Evolutionary conservation across 805 yeast species (phyloP).

Genomic region (Saturnispora diversa): DNA sequence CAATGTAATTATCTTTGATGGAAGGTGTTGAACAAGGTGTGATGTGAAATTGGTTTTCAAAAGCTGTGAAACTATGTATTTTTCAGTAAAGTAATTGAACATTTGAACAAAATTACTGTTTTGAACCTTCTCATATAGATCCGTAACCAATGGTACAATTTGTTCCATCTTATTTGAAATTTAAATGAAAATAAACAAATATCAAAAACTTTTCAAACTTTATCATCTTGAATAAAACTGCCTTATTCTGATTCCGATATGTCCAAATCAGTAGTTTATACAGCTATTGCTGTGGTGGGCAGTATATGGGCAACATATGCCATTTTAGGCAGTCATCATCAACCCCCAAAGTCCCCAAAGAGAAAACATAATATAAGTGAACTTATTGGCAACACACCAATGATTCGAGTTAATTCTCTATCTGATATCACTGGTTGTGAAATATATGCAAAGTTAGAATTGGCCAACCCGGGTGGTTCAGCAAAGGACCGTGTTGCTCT

Average conservation of each 20-base stretch:
- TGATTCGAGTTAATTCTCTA: conserved; percentile 65
- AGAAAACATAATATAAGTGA: conserved; percentile 31
- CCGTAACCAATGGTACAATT: not conserved
- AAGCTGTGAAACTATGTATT: conserved; percentile 15
- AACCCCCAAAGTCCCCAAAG: conserved; percentile 13
- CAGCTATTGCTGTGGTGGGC: conserved; percentile 9
- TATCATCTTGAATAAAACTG: not conserved
- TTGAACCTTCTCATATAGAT: not conserved
- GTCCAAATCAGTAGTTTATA: conserved; percentile 9
- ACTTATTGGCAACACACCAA: conserved; percentile 84
- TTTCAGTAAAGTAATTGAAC: conserved; percentile 10
- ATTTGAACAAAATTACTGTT: conserved; percentile 5
- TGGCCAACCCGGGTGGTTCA: conserved; percentile 87
- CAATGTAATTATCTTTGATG: conserved; percentile 23
- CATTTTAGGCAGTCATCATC: not conserved
- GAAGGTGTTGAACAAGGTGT: conserved; percentile 18
- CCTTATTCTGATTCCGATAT: conserved; percentile 7
- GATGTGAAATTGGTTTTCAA: conserved; percentile 17
- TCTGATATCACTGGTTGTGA: conserved; percentile 70
- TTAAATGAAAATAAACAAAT: not conserved
- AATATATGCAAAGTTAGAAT: conserved; percentile 79
- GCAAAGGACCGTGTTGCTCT: conserved; percentile 93
- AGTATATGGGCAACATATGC: conserved; percentile 9
- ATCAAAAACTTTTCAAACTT: conserved; percentile 3
- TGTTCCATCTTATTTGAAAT: not conserved